These are phyloP conservation scores for Fraxinus angustifolia DNA, from an alignment of 305 asterid genomes.

Conservation along the genomic window DNA sequence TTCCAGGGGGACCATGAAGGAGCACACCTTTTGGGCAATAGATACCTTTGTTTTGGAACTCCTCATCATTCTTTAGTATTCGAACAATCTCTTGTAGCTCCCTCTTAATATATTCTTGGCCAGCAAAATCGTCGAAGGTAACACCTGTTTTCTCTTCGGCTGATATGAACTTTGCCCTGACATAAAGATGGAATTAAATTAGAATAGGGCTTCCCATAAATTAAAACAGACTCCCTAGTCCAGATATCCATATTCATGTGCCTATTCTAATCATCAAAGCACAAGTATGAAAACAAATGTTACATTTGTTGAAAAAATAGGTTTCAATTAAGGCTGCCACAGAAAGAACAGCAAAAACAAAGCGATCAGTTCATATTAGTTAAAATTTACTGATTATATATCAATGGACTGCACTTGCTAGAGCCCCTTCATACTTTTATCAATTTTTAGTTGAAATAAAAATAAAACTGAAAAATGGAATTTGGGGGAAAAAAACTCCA, in stretches of 20 bases:
- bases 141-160: slow-evolving; percentile 97
- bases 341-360: background rate
- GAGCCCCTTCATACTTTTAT: background rate
- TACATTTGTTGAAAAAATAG: background rate
- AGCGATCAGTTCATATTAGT: background rate
- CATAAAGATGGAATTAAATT: slow-evolving; percentile 23
- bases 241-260: slow-evolving; percentile 17
- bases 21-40: slow-evolving; percentile 99
- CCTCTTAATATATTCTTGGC: slow-evolving; percentile 97
- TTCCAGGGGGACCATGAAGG: slow-evolving; percentile 99
- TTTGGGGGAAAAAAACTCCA: slow-evolving; percentile 10
- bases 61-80: slow-evolving; percentile 86
- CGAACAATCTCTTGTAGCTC: slow-evolving; percentile 94
- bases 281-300: background rate
- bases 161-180: slow-evolving; percentile 93
- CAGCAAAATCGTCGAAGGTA: slow-evolving; percentile 96
- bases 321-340: background rate
- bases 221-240: slow-evolving; percentile 13
- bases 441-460: background rate
- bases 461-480: background rate
- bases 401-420: background rate
- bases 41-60: slow-evolving; percentile 86
- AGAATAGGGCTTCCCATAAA: slow-evolving; percentile 12
- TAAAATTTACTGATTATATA: slow-evolving; percentile 1
- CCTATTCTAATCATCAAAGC: background rate